Conservation (phyloP, 192 early-diverging fungal species). For the Oehlia diaphana region DNA sequence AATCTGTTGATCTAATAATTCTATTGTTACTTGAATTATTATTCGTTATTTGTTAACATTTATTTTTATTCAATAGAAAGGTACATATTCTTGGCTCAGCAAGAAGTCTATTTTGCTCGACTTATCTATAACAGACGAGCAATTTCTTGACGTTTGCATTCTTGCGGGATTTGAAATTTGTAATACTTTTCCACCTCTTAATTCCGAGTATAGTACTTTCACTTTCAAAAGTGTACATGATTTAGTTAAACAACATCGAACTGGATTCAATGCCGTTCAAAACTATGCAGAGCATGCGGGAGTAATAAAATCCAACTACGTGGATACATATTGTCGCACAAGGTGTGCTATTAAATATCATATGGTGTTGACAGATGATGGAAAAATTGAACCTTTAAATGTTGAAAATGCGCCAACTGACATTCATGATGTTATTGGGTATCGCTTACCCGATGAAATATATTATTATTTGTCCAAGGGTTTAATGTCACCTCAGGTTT, state of each 20-base stretch:
- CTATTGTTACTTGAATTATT: neutral
- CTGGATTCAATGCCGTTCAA: constrained; percentile 74
- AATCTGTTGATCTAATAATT: neutral
- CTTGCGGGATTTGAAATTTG: constrained; percentile 78
- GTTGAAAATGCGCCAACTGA: constrained; percentile 65
- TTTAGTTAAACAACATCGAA: constrained; percentile 62
- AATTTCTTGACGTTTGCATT: constrained; percentile 78
- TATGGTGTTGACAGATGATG: constrained; percentile 69
- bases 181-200: constrained; percentile 69
- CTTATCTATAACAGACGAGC: constrained; percentile 62
- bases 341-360: constrained; percentile 73
- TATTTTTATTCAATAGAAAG: constrained; percentile 42
- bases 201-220: constrained; percentile 52
- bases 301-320: constrained; percentile 62
- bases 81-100: constrained; percentile 61
- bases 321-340: constrained; percentile 69
- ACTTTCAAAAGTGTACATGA: constrained; percentile 72
- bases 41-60: neutral
- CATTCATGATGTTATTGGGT: constrained; percentile 81
- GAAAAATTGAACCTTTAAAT: constrained; percentile 68
- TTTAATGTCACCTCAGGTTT: constrained; percentile 57
- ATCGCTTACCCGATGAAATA: constrained; percentile 67
- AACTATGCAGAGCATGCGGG: constrained; percentile 56
- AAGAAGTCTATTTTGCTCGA: constrained; percentile 62
- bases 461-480: constrained; percentile 73